Evolutionary conservation across 2,329 filamentous ascomycete genomes (phyloP).

Genomic region (Diaporthe sp.): DNA sequence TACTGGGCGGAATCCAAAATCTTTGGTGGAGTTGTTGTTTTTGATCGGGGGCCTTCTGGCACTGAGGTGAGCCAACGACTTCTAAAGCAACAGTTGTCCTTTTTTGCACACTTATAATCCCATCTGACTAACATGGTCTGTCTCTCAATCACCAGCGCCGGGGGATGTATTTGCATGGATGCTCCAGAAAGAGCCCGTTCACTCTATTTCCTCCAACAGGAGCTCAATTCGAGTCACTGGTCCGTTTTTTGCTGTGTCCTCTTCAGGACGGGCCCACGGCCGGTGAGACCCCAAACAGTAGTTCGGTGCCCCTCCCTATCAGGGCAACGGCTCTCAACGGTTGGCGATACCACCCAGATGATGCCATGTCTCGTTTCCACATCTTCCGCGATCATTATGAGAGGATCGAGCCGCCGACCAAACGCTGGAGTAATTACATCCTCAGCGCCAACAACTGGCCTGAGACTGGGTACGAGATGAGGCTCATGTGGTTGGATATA

Average conservation of each 20-base stretch:
- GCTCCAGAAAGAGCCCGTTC: background rate
- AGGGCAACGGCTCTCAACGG: background rate
- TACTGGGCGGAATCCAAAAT: background rate
- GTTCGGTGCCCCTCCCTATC: background rate
- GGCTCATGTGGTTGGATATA: background rate
- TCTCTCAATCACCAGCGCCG: background rate
- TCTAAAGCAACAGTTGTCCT: background rate
- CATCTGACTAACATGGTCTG: background rate
- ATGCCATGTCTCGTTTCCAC: background rate
- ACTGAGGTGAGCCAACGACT: background rate
- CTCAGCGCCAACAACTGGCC: background rate
- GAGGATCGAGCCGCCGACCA: background rate
- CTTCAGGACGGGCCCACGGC: background rate
- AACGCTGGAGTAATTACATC: background rate
- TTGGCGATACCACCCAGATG: constrained; percentile 1
- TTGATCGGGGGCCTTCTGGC: background rate
- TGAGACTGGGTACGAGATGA: background rate
- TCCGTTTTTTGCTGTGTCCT: background rate
- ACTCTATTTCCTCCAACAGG: background rate
- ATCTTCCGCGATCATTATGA: background rate
- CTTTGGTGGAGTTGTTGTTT: constrained; percentile 10
- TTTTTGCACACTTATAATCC: background rate
- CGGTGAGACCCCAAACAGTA: background rate
- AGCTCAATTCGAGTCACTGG: background rate
- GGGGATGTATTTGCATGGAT: background rate